These are phyloP conservation scores for Vicia villosa DNA, from an alignment of 306 rosid genomes.

Conservation along the genomic window DNA sequence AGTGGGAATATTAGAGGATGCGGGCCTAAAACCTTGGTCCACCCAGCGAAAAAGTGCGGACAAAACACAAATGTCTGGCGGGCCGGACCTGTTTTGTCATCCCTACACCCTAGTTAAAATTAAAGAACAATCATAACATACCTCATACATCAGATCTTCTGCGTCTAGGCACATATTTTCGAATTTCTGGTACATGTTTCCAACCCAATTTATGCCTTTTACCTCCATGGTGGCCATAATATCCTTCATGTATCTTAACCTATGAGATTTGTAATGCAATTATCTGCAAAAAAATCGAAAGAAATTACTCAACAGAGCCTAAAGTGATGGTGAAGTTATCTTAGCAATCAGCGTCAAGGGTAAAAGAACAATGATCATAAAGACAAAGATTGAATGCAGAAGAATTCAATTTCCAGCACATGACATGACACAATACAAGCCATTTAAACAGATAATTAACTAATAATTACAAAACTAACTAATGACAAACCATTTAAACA, in stretches of 20 bases:
- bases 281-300: slow-evolving; percentile 43
- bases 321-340: background rate
- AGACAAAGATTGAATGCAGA: slow-evolving; percentile 19
- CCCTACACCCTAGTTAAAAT: background rate
- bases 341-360: background rate
- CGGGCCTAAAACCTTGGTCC: too few relatives aligned
- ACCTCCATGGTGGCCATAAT: slow-evolving; percentile 58
- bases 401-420: slow-evolving; percentile 19
- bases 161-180: slow-evolving; percentile 89
- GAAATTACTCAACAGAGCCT: slow-evolving; percentile 3
- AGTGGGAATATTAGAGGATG: too few relatives aligned
- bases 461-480: slow-evolving; percentile 23
- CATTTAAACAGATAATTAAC: slow-evolving; percentile 1
- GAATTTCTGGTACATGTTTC: slow-evolving; percentile 71
- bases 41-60: too few relatives aligned
- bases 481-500: background rate
- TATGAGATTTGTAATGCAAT: slow-evolving; percentile 26
- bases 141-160: slow-evolving; percentile 80
- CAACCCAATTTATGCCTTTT: slow-evolving; percentile 87
- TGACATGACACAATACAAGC: background rate
- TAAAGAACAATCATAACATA: slow-evolving; percentile 38
- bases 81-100: too few relatives aligned
- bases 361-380: slow-evolving; percentile 24
- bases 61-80: too few relatives aligned
- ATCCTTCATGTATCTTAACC: slow-evolving; percentile 34